phyloP scores from a whole-genome alignment of 352 stramenopile genomes.

The Pythium aquatile region DNA sequence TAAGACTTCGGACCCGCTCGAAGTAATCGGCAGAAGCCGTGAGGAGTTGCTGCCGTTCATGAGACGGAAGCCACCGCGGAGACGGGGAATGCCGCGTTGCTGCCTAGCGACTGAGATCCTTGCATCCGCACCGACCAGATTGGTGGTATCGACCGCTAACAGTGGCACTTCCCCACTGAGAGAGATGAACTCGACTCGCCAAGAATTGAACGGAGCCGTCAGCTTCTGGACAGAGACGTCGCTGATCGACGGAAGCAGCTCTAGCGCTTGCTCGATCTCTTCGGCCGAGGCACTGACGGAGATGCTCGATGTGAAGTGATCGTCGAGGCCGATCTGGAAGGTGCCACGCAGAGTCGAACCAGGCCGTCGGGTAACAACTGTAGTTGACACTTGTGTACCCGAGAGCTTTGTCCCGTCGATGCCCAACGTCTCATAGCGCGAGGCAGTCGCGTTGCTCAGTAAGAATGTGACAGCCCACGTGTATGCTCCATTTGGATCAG shows the following conservation, averaged over 20 bases:
- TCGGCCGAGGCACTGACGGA: constrained; percentile 14
- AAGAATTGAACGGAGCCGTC: constrained; percentile 9
- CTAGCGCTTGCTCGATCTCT: constrained; percentile 30
- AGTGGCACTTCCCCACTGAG: constrained; percentile 19
- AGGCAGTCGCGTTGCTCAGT: constrained; percentile 7
- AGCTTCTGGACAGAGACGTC: constrained; percentile 21
- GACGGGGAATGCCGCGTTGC: constrained; percentile 17
- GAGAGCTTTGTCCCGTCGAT: constrained; percentile 24
- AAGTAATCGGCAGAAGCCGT: not conserved
- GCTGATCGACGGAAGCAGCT: constrained; percentile 18
- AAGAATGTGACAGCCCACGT: constrained; percentile 40
- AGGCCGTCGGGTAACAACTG: constrained; percentile 11
- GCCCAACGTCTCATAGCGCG: constrained; percentile 27
- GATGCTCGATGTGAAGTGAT: constrained; percentile 22
- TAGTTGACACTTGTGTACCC: constrained; percentile 18
- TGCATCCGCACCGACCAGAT: constrained; percentile 17
- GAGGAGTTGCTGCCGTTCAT: not conserved
- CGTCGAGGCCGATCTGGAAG: constrained; percentile 31
- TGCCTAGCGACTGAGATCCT: constrained; percentile 6
- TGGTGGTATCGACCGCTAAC: constrained; percentile 16
- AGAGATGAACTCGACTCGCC: constrained; percentile 31
- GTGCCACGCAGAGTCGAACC: constrained; percentile 26
- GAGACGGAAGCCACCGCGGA: constrained; percentile 2
- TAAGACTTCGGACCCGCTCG: not conserved
- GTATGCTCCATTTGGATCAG: constrained; percentile 36